Percentiles rank a stretch among this genome's conserved stretches.
These are phyloP conservation scores for Patellifolia procumbens DNA, from an alignment of 179 eudicot species.

Conservation along the genomic window DNA sequence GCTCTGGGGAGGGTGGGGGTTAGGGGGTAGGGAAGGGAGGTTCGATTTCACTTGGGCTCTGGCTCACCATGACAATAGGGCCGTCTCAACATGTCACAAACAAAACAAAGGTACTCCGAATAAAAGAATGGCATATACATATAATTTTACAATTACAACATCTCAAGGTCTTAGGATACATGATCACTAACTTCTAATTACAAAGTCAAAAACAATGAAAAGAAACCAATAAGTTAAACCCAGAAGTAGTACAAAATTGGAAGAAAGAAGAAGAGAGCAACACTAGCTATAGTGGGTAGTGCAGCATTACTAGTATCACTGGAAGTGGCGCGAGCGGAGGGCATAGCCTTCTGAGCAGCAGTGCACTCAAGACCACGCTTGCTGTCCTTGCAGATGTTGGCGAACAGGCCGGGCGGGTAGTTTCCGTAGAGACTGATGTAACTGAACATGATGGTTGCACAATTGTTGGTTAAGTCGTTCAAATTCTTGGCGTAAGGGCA, in stretches of 20 bases:
- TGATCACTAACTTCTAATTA: no score
- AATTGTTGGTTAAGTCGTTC: slow-evolving; percentile 53
- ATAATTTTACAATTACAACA: not conserved
- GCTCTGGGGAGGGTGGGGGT: no score
- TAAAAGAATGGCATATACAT: not conserved
- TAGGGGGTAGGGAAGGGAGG: no score
- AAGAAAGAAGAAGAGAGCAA: not conserved
- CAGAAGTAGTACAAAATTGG: not conserved
- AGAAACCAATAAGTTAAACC: not conserved
- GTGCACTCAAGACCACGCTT: slow-evolving; percentile 56
- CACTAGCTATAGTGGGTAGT: not conserved
- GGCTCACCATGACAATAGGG: no score
- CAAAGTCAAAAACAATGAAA: not conserved
- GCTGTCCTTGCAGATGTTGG: slow-evolving; percentile 54
- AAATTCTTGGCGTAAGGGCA: slow-evolving; percentile 51
- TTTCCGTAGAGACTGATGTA: slow-evolving; percentile 71
- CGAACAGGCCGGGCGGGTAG: slow-evolving; percentile 76
- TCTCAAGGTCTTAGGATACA: not conserved
- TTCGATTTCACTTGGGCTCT: no score
- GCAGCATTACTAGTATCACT: not conserved
- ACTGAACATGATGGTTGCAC: slow-evolving; percentile 73
- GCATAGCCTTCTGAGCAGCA: slow-evolving; percentile 8
- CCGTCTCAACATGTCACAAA: no score
- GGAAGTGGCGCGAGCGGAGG: not conserved
- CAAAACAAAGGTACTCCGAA: no score